A percentile compares a stretch with the other conserved stretches of the same genome.
Conservation (phyloP, 148 eudicot species). For the Chenopodium formosanum region DNA sequence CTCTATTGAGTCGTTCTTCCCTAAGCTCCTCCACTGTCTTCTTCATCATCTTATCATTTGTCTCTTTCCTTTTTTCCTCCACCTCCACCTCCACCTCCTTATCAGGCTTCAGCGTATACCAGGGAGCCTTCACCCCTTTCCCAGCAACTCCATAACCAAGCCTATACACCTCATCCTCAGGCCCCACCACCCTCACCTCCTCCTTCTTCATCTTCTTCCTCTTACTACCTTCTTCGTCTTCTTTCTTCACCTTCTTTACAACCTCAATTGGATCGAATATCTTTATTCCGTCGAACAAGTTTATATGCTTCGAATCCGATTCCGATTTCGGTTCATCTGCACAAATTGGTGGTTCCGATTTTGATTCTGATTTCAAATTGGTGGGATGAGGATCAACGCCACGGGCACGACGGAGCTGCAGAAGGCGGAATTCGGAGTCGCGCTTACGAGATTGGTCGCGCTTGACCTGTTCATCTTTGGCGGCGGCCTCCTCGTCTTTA, state of each 20-base stretch:
- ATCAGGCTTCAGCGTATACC: conserved; percentile 60
- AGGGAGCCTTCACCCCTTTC: conserved; percentile 82
- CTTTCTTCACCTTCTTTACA: conserved; percentile 28
- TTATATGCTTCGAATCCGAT: conserved; percentile 64
- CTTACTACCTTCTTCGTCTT: conserved; percentile 50
- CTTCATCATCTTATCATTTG: conserved; percentile 48
- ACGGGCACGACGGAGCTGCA: conserved; percentile 72
- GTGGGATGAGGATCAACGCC: conserved; percentile 38
- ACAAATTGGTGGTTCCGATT: neutral
- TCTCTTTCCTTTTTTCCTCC: conserved; percentile 22
- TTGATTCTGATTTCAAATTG: neutral
- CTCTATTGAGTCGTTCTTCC: conserved; percentile 87
- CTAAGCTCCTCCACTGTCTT: conserved; percentile 76
- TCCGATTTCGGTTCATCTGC: conserved; percentile 25
- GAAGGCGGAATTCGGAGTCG: conserved; percentile 62
- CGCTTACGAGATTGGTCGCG: conserved; percentile 70
- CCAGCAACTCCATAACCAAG: conserved; percentile 90
- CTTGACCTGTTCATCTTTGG: conserved; percentile 77
- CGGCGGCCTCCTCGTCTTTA: conserved; percentile 79
- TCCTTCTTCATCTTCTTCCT: conserved; percentile 59
- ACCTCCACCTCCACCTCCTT: conserved; percentile 26
- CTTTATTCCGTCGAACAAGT: conserved; percentile 87
- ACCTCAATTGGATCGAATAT: conserved; percentile 70
- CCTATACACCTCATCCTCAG: conserved; percentile 85
- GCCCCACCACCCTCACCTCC: conserved; percentile 51